Evolutionary conservation across 2,329 filamentous ascomycete genomes (phyloP).

Genomic region (Sclerotinia trifoliorum): DNA sequence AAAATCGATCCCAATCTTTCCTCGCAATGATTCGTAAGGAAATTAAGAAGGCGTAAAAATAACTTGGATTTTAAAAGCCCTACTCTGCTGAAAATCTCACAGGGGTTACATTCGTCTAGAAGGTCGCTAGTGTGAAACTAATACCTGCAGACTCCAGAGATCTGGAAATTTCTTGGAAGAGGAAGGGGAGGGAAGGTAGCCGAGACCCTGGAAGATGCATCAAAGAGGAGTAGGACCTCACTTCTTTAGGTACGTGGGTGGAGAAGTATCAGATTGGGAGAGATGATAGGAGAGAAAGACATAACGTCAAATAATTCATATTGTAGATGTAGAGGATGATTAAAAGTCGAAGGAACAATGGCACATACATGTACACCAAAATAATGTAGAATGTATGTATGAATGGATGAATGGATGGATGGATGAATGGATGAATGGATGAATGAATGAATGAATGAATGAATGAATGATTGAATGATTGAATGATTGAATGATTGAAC

Average conservation of each 20-base stretch:
- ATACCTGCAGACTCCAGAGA: background rate
- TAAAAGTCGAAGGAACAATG: no score
- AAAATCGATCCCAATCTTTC: background rate
- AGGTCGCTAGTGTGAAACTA: background rate
- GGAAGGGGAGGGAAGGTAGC: background rate
- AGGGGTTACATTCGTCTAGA: background rate
- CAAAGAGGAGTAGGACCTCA: no score
- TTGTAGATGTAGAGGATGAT: background rate
- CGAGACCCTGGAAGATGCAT: background rate
- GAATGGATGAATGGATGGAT: no score
- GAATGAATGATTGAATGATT: no score
- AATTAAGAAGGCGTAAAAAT: background rate
- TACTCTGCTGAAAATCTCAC: background rate
- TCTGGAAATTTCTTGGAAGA: background rate
- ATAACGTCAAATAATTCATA: background rate
- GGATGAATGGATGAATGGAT: no score
- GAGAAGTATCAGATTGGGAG: background rate
- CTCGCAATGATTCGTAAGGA: background rate
- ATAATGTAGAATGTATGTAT: no score
- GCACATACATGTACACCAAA: no score
- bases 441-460: no score
- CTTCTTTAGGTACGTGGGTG: no score
- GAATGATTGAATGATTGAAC: no score
- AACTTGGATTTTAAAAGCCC: background rate
- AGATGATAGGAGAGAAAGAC: background rate